Base-by-base conservation (phyloP, 2,329 filamentous ascomycete genomes). In the Zasmidium cellare region DNA sequence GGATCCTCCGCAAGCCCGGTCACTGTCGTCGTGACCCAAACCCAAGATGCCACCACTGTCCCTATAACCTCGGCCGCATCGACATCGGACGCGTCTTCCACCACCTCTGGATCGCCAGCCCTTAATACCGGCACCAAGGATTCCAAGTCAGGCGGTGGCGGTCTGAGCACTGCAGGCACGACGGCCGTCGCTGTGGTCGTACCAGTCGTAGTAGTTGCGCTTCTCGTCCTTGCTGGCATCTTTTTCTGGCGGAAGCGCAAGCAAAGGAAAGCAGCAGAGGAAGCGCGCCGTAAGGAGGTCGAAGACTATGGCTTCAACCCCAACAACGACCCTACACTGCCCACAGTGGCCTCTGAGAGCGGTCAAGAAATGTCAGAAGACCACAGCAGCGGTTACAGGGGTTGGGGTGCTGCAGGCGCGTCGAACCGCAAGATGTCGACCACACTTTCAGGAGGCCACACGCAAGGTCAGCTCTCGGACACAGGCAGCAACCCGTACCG, bases 301-400 rank as follows among this genome's bases (percentile, higher is more conserved):
- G 93, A 97, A 74, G 94, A 97, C 72, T 97, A 97, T 73, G 88
- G 90, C 28, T 97, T 92, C 80, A 97, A 97, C 74, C 94, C 94
- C n/a, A 97, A 97, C 76, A 88, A 92, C 59, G 92, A 97, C 71
- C 91, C 92, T 0, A 91, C 89, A 0, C 80, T 96, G 12, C 86
- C 86, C 7, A 80, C 81, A 9, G 76, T 80, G 53, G 80, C 83
- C 77, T 75, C 73, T 44, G 78, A 78, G 51, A 75, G 70, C 9
- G 84, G 83, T 54, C 82, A 82, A 53, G 77, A 93, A 72, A 92
- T 92, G 87, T 83, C 85, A 57, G 90, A 96, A 70, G 89, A 91
- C 62, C 83, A 84, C 57, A 82, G 81, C 55, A 84, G 86, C 1
- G 93, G 93, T 49, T 99, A 99, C 77, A 88, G 94, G 65, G 94